Conservation (phyloP, 1,139 yeast genomes). For the Hyphopichia buzzinii region DNA sequence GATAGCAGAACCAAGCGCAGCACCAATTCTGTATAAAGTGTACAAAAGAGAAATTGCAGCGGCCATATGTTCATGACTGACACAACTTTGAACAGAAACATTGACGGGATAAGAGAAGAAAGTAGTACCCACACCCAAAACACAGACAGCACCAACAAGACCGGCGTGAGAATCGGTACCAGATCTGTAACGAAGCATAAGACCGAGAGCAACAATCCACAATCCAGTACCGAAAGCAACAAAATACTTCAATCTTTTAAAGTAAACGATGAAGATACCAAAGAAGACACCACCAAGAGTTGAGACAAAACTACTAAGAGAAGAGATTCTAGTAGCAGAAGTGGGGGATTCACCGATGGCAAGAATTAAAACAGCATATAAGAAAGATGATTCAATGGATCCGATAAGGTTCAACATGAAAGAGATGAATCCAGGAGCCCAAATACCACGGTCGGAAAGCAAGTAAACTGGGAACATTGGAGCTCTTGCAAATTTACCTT, state of each 20-base stretch:
- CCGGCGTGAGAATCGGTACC: slow-evolving; percentile 27
- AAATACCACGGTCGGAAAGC: slow-evolving; percentile 37
- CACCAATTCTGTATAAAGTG: slow-evolving; percentile 34
- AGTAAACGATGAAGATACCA: slow-evolving; percentile 30
- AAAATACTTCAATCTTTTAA: slow-evolving; percentile 30
- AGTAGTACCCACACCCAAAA: slow-evolving; percentile 38
- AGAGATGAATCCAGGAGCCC: slow-evolving; percentile 28
- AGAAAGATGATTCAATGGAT: slow-evolving; percentile 29
- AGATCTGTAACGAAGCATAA: slow-evolving; percentile 33
- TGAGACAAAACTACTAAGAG: slow-evolving; percentile 32
- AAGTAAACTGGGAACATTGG: slow-evolving; percentile 34
- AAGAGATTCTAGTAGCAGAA: slow-evolving; percentile 37
- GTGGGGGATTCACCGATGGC: slow-evolving; percentile 29
- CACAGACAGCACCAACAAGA: slow-evolving; percentile 31
- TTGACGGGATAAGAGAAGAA: slow-evolving; percentile 36
- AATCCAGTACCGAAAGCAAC: slow-evolving; percentile 31
- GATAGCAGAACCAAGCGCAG: slow-evolving; percentile 33
- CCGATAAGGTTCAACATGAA: slow-evolving; percentile 30
- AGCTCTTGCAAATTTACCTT: slow-evolving; percentile 24
- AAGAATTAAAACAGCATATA: slow-evolving; percentile 35
- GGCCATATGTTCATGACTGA: slow-evolving; percentile 39
- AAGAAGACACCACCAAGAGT: slow-evolving; percentile 31
- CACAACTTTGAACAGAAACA: slow-evolving; percentile 33
- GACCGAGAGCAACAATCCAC: slow-evolving; percentile 38
- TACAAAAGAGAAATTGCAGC: slow-evolving; percentile 31